A percentile compares a stretch with the other conserved stretches of the same genome.
Conservation (phyloP, 2,329 filamentous ascomycete species). For the Cladosporium sphaerospermum region DNA sequence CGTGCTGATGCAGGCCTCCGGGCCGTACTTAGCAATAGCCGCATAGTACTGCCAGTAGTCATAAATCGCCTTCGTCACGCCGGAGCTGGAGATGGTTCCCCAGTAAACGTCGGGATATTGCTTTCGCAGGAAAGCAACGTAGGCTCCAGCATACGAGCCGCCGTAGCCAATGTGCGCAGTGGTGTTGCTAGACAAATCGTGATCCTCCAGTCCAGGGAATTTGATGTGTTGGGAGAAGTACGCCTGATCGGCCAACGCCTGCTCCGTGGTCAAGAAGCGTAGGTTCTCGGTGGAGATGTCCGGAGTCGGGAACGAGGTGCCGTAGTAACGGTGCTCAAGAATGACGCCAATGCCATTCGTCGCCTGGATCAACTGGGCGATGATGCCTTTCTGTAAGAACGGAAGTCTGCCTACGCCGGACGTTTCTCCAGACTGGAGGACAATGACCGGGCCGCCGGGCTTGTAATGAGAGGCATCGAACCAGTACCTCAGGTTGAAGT, state of each 20-base stretch:
- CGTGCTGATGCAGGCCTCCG: slow-evolving; percentile 56
- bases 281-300: slow-evolving; percentile 64
- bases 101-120: slow-evolving; percentile 73
- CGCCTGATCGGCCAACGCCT: slow-evolving; percentile 71
- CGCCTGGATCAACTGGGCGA: slow-evolving; percentile 62
- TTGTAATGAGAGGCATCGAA: slow-evolving; percentile 72
- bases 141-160: slow-evolving; percentile 75
- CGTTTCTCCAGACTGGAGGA: slow-evolving; percentile 68
- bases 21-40: slow-evolving; percentile 50
- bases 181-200: slow-evolving; percentile 58
- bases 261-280: slow-evolving; percentile 77
- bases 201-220: slow-evolving; percentile 58
- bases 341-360: slow-evolving; percentile 72
- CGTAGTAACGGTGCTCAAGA: slow-evolving; percentile 84
- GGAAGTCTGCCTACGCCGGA: slow-evolving; percentile 56
- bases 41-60: slow-evolving; percentile 63
- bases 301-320: slow-evolving; percentile 61
- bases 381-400: slow-evolving; percentile 71
- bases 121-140: slow-evolving; percentile 69
- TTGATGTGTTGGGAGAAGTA: slow-evolving; percentile 71
- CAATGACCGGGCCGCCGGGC: slow-evolving; percentile 71
- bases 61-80: slow-evolving; percentile 68
- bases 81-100: slow-evolving; percentile 73
- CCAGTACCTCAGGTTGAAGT: slow-evolving; percentile 72
- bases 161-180: slow-evolving; percentile 75